Percentiles rank a stretch among this genome's conserved stretches.
Evolutionary conservation across 2,329 filamentous ascomycete genomes (phyloP).

Genomic region (Cladosporium halotolerans): DNA sequence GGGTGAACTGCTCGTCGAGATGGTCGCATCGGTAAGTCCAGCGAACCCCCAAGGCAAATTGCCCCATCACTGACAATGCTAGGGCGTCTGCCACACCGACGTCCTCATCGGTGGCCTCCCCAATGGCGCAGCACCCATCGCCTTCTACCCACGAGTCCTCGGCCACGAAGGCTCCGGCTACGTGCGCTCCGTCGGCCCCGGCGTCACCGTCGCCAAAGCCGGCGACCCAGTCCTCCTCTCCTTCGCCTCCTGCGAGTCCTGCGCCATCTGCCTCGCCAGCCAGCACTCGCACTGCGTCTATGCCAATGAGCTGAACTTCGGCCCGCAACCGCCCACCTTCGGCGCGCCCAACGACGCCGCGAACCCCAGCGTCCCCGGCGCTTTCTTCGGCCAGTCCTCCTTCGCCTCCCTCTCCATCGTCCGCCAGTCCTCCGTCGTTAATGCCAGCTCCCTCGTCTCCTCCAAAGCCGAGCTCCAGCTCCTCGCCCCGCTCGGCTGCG

Average conservation of each 20-base stretch:
- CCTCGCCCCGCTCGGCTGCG: constrained; percentile 42
- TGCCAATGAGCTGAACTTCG: constrained; percentile 45
- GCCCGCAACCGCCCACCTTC: constrained; percentile 23
- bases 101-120: constrained; percentile 39
- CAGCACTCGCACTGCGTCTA: constrained; percentile 44
- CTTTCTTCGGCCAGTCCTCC: constrained; percentile 46
- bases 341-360: constrained; percentile 13
- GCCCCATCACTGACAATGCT: neutral
- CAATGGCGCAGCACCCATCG: constrained; percentile 28
- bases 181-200: constrained; percentile 40
- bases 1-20: constrained; percentile 48
- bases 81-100: constrained; percentile 52
- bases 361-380: constrained; percentile 29
- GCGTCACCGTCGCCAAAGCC: constrained; percentile 35
- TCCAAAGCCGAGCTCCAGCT: constrained; percentile 37
- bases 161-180: constrained; percentile 51
- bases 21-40: constrained; percentile 37
- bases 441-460: constrained; percentile 34
- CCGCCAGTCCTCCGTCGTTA: constrained; percentile 36
- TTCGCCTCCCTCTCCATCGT: constrained; percentile 38
- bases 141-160: constrained; percentile 43
- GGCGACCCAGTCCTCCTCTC: constrained; percentile 45
- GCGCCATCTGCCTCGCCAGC: constrained; percentile 43
- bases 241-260: constrained; percentile 43
- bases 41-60: neutral